Conservation (phyloP, 345 rosid genomes). For the Gossypium ekmanianum region DNA sequence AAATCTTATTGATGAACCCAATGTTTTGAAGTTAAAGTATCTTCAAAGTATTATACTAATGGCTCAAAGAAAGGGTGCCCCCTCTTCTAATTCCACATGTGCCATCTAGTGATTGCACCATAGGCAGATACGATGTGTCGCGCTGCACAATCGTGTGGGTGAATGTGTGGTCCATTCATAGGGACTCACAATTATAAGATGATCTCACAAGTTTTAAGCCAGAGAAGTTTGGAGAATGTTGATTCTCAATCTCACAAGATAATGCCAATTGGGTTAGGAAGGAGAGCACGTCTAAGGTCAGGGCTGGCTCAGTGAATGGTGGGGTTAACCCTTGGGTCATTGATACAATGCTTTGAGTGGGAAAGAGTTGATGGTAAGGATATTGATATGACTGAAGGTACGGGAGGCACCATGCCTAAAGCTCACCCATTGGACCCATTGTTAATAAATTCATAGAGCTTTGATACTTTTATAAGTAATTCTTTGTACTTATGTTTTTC, state of each 20-base stretch:
- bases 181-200: background rate
- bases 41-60: background rate
- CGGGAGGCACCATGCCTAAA: background rate
- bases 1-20: constrained; percentile 3
- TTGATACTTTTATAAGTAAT: too few relatives aligned
- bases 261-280: background rate
- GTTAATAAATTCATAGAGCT: too few relatives aligned
- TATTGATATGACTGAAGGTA: background rate
- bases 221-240: background rate
- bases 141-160: background rate
- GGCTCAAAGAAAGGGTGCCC: too few relatives aligned
- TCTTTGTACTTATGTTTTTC: too few relatives aligned
- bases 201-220: background rate
- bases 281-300: background rate
- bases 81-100: background rate
- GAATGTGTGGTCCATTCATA: background rate
- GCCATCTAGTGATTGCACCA: background rate
- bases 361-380: background rate
- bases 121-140: background rate
- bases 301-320: background rate
- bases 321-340: too few relatives aligned
- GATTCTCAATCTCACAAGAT: background rate
- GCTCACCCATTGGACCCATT: background rate
- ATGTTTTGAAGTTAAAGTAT: background rate
- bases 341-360: background rate